These are phyloP conservation scores for Lichtheimia corymbifera DNA, from an alignment of 371 early-diverging fungal genomes.

Conservation along the genomic window DNA sequence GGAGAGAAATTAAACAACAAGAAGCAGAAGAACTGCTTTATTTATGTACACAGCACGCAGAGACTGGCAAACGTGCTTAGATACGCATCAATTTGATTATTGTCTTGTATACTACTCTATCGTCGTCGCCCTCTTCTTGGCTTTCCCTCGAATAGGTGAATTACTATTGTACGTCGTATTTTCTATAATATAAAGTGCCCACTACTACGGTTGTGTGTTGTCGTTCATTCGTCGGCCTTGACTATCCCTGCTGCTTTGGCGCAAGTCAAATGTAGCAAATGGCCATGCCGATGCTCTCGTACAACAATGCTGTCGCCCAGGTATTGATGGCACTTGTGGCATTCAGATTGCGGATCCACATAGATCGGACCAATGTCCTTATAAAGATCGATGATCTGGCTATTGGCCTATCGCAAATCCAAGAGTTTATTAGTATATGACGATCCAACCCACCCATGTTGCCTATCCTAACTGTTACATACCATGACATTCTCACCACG, in stretches of 20 bases:
- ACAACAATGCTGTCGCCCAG: constrained; percentile 57
- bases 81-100: too few relatives aligned
- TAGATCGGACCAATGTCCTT: constrained; percentile 48
- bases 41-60: too few relatives aligned
- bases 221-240: background rate
- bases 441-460: background rate
- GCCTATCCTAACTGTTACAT: constrained; percentile 11
- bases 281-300: constrained; percentile 42
- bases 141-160: too few relatives aligned
- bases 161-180: too few relatives aligned
- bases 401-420: constrained; percentile 27
- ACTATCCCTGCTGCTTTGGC: constrained; percentile 33
- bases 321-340: constrained; percentile 50
- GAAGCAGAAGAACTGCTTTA: too few relatives aligned
- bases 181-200: too few relatives aligned
- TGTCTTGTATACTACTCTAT: too few relatives aligned
- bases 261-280: constrained; percentile 60
- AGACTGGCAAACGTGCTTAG: too few relatives aligned
- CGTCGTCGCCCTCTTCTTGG: too few relatives aligned
- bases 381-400: constrained; percentile 46
- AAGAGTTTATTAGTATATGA: background rate
- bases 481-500: constrained; percentile 67
- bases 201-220: too few relatives aligned
- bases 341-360: constrained; percentile 47
- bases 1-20: too few relatives aligned